Conservation (phyloP, 441 rosid genomes). For the Macaranga tanarius region DNA sequence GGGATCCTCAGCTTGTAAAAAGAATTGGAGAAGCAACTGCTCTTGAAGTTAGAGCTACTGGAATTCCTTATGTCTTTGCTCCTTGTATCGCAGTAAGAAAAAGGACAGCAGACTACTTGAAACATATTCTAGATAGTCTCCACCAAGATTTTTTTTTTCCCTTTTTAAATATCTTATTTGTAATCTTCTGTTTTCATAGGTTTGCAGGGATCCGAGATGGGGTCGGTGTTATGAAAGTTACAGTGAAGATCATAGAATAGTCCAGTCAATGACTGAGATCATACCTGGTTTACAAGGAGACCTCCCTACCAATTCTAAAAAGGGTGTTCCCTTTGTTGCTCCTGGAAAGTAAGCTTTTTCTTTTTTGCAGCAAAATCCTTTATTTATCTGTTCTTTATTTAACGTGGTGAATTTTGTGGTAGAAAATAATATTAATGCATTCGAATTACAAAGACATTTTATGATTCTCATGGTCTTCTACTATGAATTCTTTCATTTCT, state of each 20-base stretch:
- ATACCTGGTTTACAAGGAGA: slow-evolving; percentile 66
- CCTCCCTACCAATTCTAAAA: slow-evolving; percentile 36
- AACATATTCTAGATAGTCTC: background rate
- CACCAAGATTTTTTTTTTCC: background rate
- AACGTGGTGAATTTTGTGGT: background rate
- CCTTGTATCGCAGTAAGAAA: slow-evolving; percentile 61
- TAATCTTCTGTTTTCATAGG: slow-evolving; percentile 33
- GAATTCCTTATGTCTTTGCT: slow-evolving; percentile 66
- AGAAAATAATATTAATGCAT: background rate
- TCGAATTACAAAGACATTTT: too few species aligned
- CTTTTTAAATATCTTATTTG: background rate
- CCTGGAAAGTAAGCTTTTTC: background rate
- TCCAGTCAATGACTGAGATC: slow-evolving; percentile 57
- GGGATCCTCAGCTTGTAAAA: slow-evolving; percentile 56
- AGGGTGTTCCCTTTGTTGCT: slow-evolving; percentile 56
- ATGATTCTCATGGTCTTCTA: background rate
- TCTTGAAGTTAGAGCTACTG: slow-evolving; percentile 69
- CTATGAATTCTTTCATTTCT: too few species aligned
- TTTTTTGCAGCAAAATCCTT: background rate
- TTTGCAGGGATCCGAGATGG: slow-evolving; percentile 78
- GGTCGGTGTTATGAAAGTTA: slow-evolving; percentile 75
- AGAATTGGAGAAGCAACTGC: slow-evolving; percentile 72
- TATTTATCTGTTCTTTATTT: background rate
- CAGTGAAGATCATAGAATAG: slow-evolving; percentile 58
- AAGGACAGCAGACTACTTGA: background rate